A percentile compares a stretch with the other conserved stretches of the same genome.
Conservation (phyloP, 305 asterid species). For the Fraxinus baroniana region DNA sequence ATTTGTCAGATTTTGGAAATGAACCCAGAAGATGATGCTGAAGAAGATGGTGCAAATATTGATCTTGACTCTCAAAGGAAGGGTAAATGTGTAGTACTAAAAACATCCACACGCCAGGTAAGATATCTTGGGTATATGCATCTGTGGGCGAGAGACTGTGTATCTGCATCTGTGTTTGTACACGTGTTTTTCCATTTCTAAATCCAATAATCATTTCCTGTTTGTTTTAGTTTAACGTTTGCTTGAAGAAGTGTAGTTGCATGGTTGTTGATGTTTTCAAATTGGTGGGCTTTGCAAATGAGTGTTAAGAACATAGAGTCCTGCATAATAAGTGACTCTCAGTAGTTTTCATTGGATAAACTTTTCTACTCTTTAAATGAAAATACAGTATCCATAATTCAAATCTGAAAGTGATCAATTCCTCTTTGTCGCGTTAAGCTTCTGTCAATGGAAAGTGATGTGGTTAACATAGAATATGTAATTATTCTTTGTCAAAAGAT, state of each 20-base stretch:
- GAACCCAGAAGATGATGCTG: constrained; percentile 98
- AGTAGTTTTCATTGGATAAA: neutral
- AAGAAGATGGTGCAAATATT: constrained; percentile 97
- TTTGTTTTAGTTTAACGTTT: neutral
- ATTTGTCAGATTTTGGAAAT: constrained; percentile 72
- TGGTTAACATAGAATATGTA: neutral
- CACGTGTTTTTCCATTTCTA: neutral
- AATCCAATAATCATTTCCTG: neutral
- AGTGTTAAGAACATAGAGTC: neutral
- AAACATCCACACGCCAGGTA: constrained; percentile 97
- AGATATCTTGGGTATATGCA: constrained; percentile 5
- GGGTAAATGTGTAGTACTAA: constrained; percentile 90
- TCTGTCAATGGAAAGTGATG: neutral
- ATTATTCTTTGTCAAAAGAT: neutral
- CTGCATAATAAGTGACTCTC: neutral
- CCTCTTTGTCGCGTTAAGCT: neutral
- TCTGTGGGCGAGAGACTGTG: neutral
- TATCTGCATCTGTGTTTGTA: neutral
- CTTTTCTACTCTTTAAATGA: neutral
- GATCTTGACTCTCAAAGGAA: constrained; percentile 96
- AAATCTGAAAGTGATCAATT: neutral
- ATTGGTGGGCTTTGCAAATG: neutral
- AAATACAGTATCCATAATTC: neutral
- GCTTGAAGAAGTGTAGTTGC: neutral
- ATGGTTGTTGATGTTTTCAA: neutral